phyloP scores from a whole-genome alignment of 1,284 basidiomycete species.

The Ustilago xerochloae region DNA sequence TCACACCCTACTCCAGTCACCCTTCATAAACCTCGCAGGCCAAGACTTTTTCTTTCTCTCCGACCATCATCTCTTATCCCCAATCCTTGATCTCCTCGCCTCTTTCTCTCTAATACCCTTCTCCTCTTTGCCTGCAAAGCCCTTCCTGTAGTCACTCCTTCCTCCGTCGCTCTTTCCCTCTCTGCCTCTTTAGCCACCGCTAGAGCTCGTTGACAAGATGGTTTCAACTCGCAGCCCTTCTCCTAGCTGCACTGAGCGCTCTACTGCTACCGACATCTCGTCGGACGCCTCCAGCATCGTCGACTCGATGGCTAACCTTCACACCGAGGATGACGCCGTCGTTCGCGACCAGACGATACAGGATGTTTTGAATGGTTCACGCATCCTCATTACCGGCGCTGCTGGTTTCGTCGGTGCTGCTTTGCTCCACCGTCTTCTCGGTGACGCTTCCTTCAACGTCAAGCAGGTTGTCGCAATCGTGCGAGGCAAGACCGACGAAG shows the following conservation, averaged over 20 bases:
- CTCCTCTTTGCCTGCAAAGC: not conserved
- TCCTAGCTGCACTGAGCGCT: constrained; percentile 30
- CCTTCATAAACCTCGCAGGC: constrained; percentile 2
- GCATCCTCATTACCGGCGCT: constrained; percentile 46
- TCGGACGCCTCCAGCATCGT: constrained; percentile 30
- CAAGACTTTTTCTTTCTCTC: constrained; percentile 1
- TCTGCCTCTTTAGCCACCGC: not conserved
- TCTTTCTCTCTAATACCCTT: not conserved
- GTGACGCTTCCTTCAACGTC: constrained; percentile 30
- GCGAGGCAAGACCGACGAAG: constrained; percentile 39
- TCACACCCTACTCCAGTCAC: not conserved
- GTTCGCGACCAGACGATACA: constrained; percentile 29
- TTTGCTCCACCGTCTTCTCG: constrained; percentile 37
- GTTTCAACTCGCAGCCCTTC: constrained; percentile 38
- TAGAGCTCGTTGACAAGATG: constrained; percentile 11
- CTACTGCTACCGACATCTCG: constrained; percentile 35
- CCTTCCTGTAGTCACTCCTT: not conserved
- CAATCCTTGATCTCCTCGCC: not conserved
- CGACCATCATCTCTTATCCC: constrained; percentile 11
- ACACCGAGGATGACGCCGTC: constrained; percentile 19
- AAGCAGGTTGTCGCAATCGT: constrained; percentile 49
- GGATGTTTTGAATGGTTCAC: constrained; percentile 31
- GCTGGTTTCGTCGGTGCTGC: constrained; percentile 52
- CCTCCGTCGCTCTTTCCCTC: not conserved
- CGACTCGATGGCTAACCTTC: constrained; percentile 21